Evolutionary conservation across 306 rosid species (phyloP).

Genomic region (Senna siamea): DNA sequence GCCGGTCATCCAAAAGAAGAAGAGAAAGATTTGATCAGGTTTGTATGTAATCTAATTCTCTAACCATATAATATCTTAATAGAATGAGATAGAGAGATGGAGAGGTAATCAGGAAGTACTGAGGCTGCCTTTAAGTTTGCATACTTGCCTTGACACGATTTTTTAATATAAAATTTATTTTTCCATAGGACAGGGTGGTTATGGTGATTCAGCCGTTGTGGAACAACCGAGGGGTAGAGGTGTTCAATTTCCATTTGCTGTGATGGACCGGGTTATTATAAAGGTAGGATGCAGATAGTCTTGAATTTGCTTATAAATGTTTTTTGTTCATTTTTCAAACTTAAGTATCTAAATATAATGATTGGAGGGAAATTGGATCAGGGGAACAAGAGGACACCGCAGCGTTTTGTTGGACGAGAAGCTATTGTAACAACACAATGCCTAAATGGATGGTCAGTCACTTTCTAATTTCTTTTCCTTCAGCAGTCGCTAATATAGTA

Average conservation of each 20-base stretch:
- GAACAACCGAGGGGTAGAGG: constrained; percentile 83
- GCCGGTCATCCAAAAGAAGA: constrained; percentile 79
- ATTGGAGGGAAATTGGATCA: constrained; percentile 48
- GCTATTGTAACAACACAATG: constrained; percentile 99
- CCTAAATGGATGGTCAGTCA: constrained; percentile 94
- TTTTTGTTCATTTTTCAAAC: background rate
- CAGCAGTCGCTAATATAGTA: constrained; percentile 7
- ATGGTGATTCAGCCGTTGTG: constrained; percentile 65
- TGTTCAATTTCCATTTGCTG: constrained; percentile 96
- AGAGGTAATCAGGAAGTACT: constrained; percentile 7
- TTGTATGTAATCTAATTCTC: constrained; percentile 40
- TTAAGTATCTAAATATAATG: constrained; percentile 33
- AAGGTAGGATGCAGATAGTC: constrained; percentile 60
- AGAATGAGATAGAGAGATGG: constrained; percentile 23
- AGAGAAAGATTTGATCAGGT: constrained; percentile 94
- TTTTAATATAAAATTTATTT: constrained; percentile 37
- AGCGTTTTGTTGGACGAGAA: constrained; percentile 95
- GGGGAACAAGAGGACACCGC: constrained; percentile 99
- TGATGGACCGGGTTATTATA: constrained; percentile 88
- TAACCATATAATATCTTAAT: constrained; percentile 19
- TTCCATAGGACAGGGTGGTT: constrained; percentile 76
- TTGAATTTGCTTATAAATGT: constrained; percentile 20
- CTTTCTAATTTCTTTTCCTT: constrained; percentile 19
- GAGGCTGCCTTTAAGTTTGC: constrained; percentile 16
- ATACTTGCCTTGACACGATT: constrained; percentile 14